Percentiles rank a stretch among this genome's conserved stretches.
phyloP scores from a whole-genome alignment of 768 basidiomycete species.

The Lactifluus piperatus region DNA sequence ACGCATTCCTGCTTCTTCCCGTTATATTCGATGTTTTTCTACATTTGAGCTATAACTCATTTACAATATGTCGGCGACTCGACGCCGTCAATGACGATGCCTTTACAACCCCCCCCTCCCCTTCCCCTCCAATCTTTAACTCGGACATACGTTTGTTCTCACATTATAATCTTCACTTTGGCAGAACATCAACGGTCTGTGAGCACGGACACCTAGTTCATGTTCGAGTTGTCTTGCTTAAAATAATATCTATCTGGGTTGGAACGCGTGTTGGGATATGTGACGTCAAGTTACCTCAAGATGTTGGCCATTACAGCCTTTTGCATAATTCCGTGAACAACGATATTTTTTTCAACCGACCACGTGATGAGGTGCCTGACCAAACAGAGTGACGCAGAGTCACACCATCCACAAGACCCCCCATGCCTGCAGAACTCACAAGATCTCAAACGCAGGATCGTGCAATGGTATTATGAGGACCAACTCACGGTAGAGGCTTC shows the following conservation, averaged over 20 bases:
- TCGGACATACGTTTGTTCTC: neutral
- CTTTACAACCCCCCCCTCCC: neutral
- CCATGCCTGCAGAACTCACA: no score
- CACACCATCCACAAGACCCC: no score
- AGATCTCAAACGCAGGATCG: no score
- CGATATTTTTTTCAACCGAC: no score
- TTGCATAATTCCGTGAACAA: no score
- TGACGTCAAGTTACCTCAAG: neutral
- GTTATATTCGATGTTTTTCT: neutral
- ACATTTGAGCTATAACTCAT: neutral
- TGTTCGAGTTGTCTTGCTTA: neutral
- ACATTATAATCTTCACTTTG: neutral
- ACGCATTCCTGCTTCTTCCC: neutral
- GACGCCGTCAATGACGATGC: neutral
- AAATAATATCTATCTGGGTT: neutral
- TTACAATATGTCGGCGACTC: neutral
- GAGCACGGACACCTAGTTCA: no score
- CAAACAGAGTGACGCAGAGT: no score
- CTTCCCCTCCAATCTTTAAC: no score
- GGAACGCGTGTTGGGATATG: neutral
- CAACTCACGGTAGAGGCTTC: no score
- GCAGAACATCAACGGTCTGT: neutral
- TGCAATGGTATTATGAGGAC: no score
- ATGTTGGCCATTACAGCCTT: no score
- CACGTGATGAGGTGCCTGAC: no score